Conservation (phyloP, 2,329 filamentous ascomycete species). For the Aspergillus caelatus region DNA sequence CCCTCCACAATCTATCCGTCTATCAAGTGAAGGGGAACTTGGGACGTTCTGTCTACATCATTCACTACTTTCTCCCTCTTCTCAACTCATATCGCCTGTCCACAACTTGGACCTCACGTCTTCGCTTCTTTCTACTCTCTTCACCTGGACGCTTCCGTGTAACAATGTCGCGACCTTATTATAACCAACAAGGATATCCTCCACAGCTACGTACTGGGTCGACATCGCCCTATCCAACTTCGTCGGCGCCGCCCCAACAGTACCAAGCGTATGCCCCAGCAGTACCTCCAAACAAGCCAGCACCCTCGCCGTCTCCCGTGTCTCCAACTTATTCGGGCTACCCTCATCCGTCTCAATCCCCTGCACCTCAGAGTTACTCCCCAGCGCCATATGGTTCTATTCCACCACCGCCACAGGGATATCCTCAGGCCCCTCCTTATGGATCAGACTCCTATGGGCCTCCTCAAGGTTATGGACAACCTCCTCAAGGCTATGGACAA, state of each 20-base stretch:
- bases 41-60: constrained; percentile 8
- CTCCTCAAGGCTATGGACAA: neutral
- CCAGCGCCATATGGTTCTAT: constrained; percentile 40
- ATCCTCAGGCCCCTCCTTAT: constrained; percentile 32
- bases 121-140: constrained; percentile 13
- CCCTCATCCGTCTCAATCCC: constrained; percentile 29
- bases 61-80: neutral
- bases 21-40: constrained; percentile 13
- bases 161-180: constrained; percentile 42
- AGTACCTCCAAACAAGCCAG: constrained; percentile 33
- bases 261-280: constrained; percentile 41
- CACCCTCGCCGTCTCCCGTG: constrained; percentile 29
- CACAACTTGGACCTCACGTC: neutral
- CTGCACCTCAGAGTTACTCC: constrained; percentile 41
- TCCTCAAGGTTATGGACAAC: neutral
- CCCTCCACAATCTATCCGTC: constrained; percentile 11
- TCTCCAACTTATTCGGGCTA: constrained; percentile 23
- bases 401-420: constrained; percentile 29
- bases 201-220: constrained; percentile 35
- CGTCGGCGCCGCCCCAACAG: constrained; percentile 32
- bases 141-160: constrained; percentile 19
- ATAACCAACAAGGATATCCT: constrained; percentile 37
- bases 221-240: constrained; percentile 38
- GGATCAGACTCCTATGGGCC: constrained; percentile 19
- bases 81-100: constrained; percentile 5